A percentile compares a stretch with the other conserved stretches of the same genome.
phyloP scores from a whole-genome alignment of 2,329 filamentous ascomycete genomes.

The Neofusicoccum parvum region DNA sequence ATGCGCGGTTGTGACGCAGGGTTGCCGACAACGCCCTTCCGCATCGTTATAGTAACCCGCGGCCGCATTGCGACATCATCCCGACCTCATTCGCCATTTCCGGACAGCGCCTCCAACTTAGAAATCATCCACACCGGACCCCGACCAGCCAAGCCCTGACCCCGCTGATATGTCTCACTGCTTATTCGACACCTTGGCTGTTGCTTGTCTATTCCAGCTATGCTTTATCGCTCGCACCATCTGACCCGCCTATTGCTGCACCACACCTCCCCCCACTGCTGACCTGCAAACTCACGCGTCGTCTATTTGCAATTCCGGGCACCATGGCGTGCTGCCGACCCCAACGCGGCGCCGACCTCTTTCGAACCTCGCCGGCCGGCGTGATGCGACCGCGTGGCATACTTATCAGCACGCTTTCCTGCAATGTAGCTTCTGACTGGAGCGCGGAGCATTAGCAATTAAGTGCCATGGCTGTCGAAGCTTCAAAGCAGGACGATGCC shows the following conservation, averaged over 20 bases:
- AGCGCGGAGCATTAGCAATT: neutral
- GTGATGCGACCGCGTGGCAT: conserved; percentile 2
- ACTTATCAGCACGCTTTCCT: neutral
- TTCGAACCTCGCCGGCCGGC: neutral
- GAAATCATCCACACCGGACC: neutral
- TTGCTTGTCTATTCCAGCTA: neutral
- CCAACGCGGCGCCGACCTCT: neutral
- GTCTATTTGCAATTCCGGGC: conserved; percentile 4
- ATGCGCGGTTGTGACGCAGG: neutral
- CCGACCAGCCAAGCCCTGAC: neutral
- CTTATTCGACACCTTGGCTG: conserved; percentile 3
- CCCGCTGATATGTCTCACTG: conserved; percentile 1
- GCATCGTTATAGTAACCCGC: neutral
- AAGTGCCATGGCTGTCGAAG: neutral
- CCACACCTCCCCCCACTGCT: conserved; percentile 10
- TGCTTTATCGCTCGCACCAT: conserved; percentile 16
- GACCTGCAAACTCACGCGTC: conserved; percentile 1
- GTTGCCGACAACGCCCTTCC: neutral
- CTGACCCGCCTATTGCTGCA: conserved; percentile 15
- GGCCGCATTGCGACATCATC: conserved; percentile 18
- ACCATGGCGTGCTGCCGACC: conserved; percentile 11
- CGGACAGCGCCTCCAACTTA: neutral
- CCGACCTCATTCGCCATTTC: conserved; percentile 10
- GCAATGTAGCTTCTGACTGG: neutral
- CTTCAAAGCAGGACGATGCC: neutral